phyloP scores from a whole-genome alignment of 257 asterid species.

The Lycium barbarum region DNA sequence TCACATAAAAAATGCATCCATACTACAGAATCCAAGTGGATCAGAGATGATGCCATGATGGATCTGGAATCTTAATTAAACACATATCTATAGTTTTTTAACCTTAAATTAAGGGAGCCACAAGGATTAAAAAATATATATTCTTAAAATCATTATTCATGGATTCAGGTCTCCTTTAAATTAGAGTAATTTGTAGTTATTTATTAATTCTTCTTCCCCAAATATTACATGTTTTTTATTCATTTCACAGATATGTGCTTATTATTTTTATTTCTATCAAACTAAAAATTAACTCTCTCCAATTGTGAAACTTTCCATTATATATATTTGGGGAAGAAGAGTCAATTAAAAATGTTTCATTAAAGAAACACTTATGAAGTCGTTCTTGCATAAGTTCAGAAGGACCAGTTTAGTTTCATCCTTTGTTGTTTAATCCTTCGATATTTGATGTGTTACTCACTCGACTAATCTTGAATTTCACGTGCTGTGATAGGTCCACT shows the following conservation, averaged over 20 bases:
- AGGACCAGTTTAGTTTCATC: background rate
- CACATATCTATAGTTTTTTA: background rate
- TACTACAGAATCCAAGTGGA: background rate
- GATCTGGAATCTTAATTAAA: background rate
- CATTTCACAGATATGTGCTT: background rate
- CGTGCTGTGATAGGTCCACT: rapidly evolving
- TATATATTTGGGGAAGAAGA: background rate
- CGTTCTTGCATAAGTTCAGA: background rate
- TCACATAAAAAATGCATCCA: slow-evolving; percentile 4
- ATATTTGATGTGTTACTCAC: background rate
- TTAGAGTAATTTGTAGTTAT: background rate
- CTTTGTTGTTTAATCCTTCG: background rate
- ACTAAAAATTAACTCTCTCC: background rate
- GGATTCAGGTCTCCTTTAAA: background rate
- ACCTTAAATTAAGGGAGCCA: background rate
- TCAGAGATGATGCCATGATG: background rate
- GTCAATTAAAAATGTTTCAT: background rate
- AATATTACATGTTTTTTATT: background rate
- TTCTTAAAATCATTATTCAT: background rate
- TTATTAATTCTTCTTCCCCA: background rate
- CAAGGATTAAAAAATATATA: background rate
- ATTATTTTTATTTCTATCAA: background rate
- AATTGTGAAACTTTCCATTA: background rate
- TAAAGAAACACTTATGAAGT: background rate
- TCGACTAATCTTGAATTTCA: background rate